Base-by-base conservation (phyloP, 495 filamentous ascomycete species). In the Paragyromitra xinjiangensis region DNA sequence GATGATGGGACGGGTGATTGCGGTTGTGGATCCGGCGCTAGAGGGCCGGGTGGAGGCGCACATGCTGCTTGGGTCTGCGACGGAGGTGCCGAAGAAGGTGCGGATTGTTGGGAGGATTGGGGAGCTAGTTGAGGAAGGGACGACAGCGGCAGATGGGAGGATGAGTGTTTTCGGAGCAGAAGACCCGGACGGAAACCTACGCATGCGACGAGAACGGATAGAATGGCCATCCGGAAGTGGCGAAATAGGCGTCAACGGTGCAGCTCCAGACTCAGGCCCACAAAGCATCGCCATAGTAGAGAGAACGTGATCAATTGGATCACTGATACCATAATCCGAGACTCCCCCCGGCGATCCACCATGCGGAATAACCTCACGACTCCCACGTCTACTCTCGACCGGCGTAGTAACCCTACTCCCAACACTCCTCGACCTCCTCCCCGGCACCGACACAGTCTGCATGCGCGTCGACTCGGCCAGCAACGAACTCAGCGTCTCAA, bases 401-500 rank as follows among this genome's bases (percentile, higher is more conserved):
- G 78, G 56, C 0, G 62, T 71, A 24, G 51, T 39, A 22, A 29
- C 16, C 39, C 37, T 39, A n/a, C 69, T 75, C 11, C 56, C 48
- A 40, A 55, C 24, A 45, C 42, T 79, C 8, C 48, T 74, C 8
- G 16, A 34, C 29, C 29, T 45, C 26, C 74, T 40, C 40, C 61
- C 69, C 19, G 55, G 6, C 6, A 78, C 22, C n/a, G 42, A 56
- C 45, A 34, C 19, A 29, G 61, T 8, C 24, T 77, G 67, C 63
- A 80, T 81, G 29, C 78, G 82, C 6, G 85, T 80, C 29, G 85
- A 84, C 12, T 85, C 84, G 3, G 82, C 85, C 14, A 87, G 64
- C 16, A 87, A 67, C 19, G 82, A 81, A 6, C 82, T 83, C 42
- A 87, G 59, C 7, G 83, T 58, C 62, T 87, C 85, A 16, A 87